phyloP scores from a whole-genome alignment of 371 early-diverging fungal genomes.

The Chytridium lagenaria region DNA sequence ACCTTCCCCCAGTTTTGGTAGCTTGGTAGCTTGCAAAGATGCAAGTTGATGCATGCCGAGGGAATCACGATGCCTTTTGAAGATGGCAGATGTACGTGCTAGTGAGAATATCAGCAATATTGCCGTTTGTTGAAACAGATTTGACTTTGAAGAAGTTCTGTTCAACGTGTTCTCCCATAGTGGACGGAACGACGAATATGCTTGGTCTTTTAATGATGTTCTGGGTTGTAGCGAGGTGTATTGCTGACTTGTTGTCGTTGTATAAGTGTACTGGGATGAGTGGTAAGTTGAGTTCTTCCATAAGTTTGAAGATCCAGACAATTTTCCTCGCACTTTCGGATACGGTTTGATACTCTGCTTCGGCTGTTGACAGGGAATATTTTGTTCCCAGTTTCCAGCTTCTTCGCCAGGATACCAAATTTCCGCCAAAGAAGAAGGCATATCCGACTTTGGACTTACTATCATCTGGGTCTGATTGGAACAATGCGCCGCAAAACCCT shows the following conservation, averaged over 20 bases:
- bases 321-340: constrained; percentile 27
- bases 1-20: no score
- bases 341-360: constrained; percentile 32
- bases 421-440: no score
- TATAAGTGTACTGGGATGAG: constrained; percentile 13
- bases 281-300: constrained; percentile 1
- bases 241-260: constrained; percentile 26
- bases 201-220: constrained; percentile 26
- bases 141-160: no score
- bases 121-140: no score
- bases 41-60: no score
- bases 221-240: constrained; percentile 9
- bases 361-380: constrained; percentile 20
- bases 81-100: no score
- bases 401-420: no score
- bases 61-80: no score
- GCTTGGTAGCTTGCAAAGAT: no score
- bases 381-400: constrained; percentile 24
- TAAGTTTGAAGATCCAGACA: constrained; percentile 17
- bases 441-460: no score
- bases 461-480: constrained; percentile 10
- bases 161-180: no score
- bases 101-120: no score
- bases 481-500: constrained; percentile 28
- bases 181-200: constrained; percentile 30